Percentiles rank a stretch among this genome's conserved stretches.
Evolutionary conservation across 1,284 basidiomycete species (phyloP).

Genomic region (Crepidotus sp.): DNA sequence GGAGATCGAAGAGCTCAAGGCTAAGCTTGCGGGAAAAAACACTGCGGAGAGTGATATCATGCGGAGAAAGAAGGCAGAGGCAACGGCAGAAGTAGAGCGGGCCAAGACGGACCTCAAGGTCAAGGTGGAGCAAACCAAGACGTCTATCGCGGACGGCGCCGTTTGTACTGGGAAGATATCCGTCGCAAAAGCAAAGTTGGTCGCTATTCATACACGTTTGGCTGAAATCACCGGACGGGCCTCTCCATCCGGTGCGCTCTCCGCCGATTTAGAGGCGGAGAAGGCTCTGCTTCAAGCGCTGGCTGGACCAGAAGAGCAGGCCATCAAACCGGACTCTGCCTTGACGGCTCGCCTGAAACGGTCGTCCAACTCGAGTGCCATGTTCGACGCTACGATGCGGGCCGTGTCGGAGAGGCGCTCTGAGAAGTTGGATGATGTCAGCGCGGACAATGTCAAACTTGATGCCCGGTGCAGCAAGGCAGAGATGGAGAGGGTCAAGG

Average conservation of each 20-base stretch:
- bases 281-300: conserved; percentile 62
- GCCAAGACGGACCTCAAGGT: conserved; percentile 61
- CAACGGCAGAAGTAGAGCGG: conserved; percentile 58
- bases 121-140: conserved; percentile 60
- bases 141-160: conserved; percentile 72
- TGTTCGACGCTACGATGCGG: conserved; percentile 78
- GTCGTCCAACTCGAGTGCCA: conserved; percentile 66
- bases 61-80: conserved; percentile 59
- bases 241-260: conserved; percentile 33
- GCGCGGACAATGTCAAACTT: conserved; percentile 63
- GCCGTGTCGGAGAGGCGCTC: conserved; percentile 73
- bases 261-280: conserved; percentile 64
- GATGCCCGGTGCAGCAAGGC: conserved; percentile 60
- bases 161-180: conserved; percentile 64
- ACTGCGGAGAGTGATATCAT: conserved; percentile 52
- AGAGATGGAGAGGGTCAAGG: conserved; percentile 66
- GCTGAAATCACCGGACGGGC: conserved; percentile 47
- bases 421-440: conserved; percentile 70
- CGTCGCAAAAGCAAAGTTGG: conserved; percentile 67
- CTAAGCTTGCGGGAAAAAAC: conserved; percentile 66
- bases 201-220: conserved; percentile 59
- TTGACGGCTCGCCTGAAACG: conserved; percentile 55
- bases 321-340: conserved; percentile 50
- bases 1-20: conserved; percentile 81
- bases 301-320: conserved; percentile 63